A percentile compares a stretch with the other conserved stretches of the same genome.
Evolutionary conservation across 768 basidiomycete genomes (phyloP).

Genomic region (Serpula lacrymans): DNA sequence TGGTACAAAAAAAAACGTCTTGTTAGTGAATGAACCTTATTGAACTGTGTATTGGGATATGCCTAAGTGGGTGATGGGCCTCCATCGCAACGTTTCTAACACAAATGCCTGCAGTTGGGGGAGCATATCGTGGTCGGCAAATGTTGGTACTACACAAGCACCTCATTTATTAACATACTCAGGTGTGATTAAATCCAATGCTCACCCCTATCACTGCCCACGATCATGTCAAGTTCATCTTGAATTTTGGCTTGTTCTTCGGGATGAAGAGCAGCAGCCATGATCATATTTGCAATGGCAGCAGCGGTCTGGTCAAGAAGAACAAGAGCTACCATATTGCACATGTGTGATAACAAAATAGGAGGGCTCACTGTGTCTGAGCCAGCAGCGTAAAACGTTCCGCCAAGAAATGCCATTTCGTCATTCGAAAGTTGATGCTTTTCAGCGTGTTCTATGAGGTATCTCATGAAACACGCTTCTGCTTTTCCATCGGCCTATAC

Average conservation of each 20-base stretch:
- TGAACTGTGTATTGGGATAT: too few relatives aligned
- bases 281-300: constrained; percentile 44
- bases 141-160: constrained; percentile 29
- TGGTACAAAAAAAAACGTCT: neutral
- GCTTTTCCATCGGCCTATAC: constrained; percentile 9
- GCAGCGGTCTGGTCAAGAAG: constrained; percentile 35
- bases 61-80: constrained; percentile 29
- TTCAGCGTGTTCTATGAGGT: constrained; percentile 46
- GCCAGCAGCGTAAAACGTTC: constrained; percentile 58
- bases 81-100: constrained; percentile 34
- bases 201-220: constrained; percentile 34
- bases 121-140: constrained; percentile 29
- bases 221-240: constrained; percentile 46
- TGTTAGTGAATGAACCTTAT: neutral
- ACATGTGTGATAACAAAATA: neutral
- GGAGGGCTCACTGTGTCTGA: constrained; percentile 41
- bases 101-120: constrained; percentile 36
- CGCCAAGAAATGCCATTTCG: constrained; percentile 58
- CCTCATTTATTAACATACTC: neutral
- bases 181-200: neutral
- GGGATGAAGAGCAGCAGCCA: constrained; percentile 52
- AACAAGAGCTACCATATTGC: neutral
- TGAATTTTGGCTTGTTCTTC: constrained; percentile 45
- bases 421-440: constrained; percentile 47
- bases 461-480: constrained; percentile 41